Evolutionary conservation across 768 basidiomycete genomes (phyloP).

Genomic region (Termitomyces sp.): DNA sequence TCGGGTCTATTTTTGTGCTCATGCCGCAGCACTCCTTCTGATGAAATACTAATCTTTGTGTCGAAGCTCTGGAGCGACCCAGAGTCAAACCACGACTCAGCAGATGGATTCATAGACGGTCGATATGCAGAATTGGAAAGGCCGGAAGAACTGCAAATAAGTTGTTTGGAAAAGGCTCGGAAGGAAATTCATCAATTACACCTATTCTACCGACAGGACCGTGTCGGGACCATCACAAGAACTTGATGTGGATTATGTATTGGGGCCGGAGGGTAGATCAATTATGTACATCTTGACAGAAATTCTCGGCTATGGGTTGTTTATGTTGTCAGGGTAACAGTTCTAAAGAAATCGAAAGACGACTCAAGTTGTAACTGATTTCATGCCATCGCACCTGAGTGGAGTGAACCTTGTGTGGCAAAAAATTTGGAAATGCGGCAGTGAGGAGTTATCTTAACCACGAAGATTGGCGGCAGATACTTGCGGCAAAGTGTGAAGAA

Average conservation of each 20-base stretch:
- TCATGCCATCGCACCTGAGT: neutral
- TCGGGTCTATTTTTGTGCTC: neutral
- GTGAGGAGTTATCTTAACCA: neutral
- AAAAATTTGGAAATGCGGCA: neutral
- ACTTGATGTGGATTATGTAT: neutral
- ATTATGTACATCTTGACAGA: neutral
- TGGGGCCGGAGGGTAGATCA: neutral
- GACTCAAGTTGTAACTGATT: neutral
- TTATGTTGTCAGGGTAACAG: conserved; percentile 3
- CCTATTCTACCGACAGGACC: no score
- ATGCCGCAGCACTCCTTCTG: neutral
- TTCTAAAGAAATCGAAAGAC: neutral
- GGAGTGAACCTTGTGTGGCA: neutral
- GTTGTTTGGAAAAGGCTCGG: no score
- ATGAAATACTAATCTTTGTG: neutral
- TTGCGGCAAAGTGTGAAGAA: neutral
- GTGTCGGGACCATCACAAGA: no score
- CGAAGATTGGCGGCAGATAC: neutral
- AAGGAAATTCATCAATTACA: no score
- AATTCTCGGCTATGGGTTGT: neutral
- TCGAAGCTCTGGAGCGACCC: neutral
- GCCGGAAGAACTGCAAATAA: no score
- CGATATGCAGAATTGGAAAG: no score
- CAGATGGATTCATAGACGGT: neutral
- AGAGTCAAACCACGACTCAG: neutral